Evolutionary conservation across 2,329 filamentous ascomycete species (phyloP).

Genomic region (Hortaea werneckii): DNA sequence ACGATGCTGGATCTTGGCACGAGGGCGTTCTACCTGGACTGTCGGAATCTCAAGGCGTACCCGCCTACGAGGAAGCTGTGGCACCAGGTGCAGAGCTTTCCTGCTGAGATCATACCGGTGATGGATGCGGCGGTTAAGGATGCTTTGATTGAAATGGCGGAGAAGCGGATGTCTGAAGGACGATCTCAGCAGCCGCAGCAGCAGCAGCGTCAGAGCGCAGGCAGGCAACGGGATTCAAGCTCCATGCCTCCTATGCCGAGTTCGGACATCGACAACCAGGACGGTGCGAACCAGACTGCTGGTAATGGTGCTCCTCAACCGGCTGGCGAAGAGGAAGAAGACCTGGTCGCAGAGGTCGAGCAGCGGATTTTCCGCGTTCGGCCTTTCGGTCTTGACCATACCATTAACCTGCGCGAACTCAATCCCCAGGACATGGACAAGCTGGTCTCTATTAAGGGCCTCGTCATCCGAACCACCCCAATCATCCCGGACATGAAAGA

Average conservation of each 20-base stretch:
- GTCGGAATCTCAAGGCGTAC: slow-evolving; percentile 82
- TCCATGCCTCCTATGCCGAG: slow-evolving; percentile 70
- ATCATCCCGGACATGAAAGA: slow-evolving; percentile 99
- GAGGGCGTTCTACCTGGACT: slow-evolving; percentile 76
- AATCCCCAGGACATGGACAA: slow-evolving; percentile 97
- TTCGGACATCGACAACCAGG: slow-evolving; percentile 53
- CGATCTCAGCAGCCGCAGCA: slow-evolving; percentile 25
- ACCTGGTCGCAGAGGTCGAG: slow-evolving; percentile 67
- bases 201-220: slow-evolving; percentile 3
- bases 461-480: slow-evolving; percentile 90
- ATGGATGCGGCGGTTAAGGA: slow-evolving; percentile 96
- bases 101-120: slow-evolving; percentile 88
- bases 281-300: slow-evolving; percentile 15
- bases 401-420: slow-evolving; percentile 84
- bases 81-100: slow-evolving; percentile 90
- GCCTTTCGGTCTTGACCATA: slow-evolving; percentile 77
- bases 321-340: slow-evolving; percentile 47
- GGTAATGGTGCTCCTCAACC: slow-evolving; percentile 17
- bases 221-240: slow-evolving; percentile 41
- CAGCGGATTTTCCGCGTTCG: slow-evolving; percentile 74
- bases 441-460: slow-evolving; percentile 84
- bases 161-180: slow-evolving; percentile 64
- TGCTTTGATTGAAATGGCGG: slow-evolving; percentile 79
- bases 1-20: slow-evolving; percentile 84
- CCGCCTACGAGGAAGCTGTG: slow-evolving; percentile 87